Percentiles rank a stretch among this genome's conserved stretches.
Evolutionary conservation across 805 yeast genomes (phyloP).

Genomic region (Myxozyma sirexii): DNA sequence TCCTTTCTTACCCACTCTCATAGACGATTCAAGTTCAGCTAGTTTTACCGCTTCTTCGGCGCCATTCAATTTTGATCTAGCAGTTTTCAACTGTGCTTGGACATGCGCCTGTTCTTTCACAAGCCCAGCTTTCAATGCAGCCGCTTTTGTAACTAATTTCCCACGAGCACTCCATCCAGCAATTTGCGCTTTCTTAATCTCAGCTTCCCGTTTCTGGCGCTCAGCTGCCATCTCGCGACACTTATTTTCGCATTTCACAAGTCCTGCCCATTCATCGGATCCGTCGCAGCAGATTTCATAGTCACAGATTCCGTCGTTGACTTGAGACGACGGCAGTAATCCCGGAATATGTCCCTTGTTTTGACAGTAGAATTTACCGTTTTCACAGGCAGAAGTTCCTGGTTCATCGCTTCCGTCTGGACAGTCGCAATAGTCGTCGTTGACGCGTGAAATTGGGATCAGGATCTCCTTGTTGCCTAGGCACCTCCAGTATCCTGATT

Average conservation of each 20-base stretch:
- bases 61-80: conserved; percentile 24
- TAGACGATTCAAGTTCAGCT: conserved; percentile 29
- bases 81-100: conserved; percentile 37
- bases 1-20: conserved; percentile 15
- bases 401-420: conserved; percentile 99
- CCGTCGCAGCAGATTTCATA: conserved; percentile 92
- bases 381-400: conserved; percentile 81
- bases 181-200: conserved; percentile 32
- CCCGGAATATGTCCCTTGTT: conserved; percentile 71
- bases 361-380: conserved; percentile 66
- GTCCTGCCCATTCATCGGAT: conserved; percentile 66
- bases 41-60: conserved; percentile 43
- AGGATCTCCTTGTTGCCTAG: conserved; percentile 65
- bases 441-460: conserved; percentile 63
- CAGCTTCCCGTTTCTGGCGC: conserved; percentile 40
- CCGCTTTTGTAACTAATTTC: conserved; percentile 42
- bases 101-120: conserved; percentile 31
- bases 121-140: conserved; percentile 32
- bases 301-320: conserved; percentile 92
- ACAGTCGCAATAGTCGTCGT: conserved; percentile 92
- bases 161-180: conserved; percentile 46
- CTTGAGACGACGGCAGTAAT: conserved; percentile 64
- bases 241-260: conserved; percentile 55
- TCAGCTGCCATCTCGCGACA: conserved; percentile 56
- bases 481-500: conserved; percentile 67